phyloP scores from a whole-genome alignment of 2,329 filamentous ascomycete genomes.

The Stachybotrys chlorohalonatus region DNA sequence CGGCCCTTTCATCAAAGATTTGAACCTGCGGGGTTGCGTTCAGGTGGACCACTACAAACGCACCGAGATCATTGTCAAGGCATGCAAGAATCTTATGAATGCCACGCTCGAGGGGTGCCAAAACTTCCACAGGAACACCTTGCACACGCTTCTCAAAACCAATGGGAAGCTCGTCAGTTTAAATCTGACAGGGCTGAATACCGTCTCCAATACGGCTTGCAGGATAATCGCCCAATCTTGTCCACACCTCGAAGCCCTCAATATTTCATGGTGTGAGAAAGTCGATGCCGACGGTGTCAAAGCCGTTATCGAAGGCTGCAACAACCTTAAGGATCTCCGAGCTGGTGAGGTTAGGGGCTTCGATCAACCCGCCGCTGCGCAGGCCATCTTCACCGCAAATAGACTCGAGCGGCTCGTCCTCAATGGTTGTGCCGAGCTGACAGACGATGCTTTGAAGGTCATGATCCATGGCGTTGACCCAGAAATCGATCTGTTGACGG shows the following conservation, averaged over 20 bases:
- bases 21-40: conserved; percentile 86
- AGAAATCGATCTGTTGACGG: conserved; percentile 72
- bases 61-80: conserved; percentile 66
- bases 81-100: conserved; percentile 79
- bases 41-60: conserved; percentile 78
- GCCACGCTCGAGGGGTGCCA: conserved; percentile 84
- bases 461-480: conserved; percentile 71
- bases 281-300: conserved; percentile 71
- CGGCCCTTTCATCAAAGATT: conserved; percentile 80
- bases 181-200: conserved; percentile 74
- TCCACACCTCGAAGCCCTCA: conserved; percentile 71
- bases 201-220: conserved; percentile 76
- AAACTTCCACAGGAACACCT: conserved; percentile 68
- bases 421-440: conserved; percentile 70
- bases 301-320: conserved; percentile 63
- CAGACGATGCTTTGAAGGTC: conserved; percentile 61
- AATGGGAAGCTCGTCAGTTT: conserved; percentile 75
- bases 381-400: conserved; percentile 70
- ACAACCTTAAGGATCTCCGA: conserved; percentile 66
- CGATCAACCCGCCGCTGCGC: conserved; percentile 62
- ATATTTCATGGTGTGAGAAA: conserved; percentile 88
- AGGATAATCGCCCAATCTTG: conserved; percentile 78
- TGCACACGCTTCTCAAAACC: conserved; percentile 65
- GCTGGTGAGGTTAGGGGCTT: conserved; percentile 78
- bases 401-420: conserved; percentile 74